These are phyloP conservation scores for Arachnomyces sp. DNA, from an alignment of 2,329 filamentous ascomycete genomes.

Conservation along the genomic window DNA sequence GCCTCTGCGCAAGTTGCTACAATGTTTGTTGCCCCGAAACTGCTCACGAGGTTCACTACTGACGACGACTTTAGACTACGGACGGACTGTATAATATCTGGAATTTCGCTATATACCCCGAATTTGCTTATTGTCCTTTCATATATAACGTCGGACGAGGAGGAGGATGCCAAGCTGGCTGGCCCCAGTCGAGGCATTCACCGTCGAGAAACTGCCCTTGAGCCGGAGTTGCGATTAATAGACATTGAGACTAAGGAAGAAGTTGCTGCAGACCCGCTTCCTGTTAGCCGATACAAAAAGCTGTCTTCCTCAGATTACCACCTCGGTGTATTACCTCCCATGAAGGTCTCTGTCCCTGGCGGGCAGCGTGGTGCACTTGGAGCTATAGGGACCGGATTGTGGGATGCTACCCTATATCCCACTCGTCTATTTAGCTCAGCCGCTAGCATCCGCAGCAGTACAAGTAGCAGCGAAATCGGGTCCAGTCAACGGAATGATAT, in stretches of 20 bases:
- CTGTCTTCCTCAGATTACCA: slow-evolving; percentile 89
- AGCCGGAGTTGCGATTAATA: slow-evolving; percentile 84
- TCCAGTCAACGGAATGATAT: slow-evolving; percentile 47
- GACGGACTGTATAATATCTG: slow-evolving; percentile 96
- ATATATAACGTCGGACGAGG: slow-evolving; percentile 67
- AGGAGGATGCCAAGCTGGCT: slow-evolving; percentile 45
- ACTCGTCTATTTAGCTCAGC: slow-evolving; percentile 78
- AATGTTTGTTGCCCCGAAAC: slow-evolving; percentile 55
- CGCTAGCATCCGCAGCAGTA: slow-evolving; percentile 61
- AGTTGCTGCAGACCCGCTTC: slow-evolving; percentile 77
- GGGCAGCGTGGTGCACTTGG: slow-evolving; percentile 68
- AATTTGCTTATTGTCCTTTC: slow-evolving; percentile 84
- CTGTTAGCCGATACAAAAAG: slow-evolving; percentile 76
- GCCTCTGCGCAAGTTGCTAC: slow-evolving; percentile 86
- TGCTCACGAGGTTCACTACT: slow-evolving; percentile 24
- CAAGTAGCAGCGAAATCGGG: slow-evolving; percentile 47
- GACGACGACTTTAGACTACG: slow-evolving; percentile 56
- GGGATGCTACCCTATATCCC: slow-evolving; percentile 85
- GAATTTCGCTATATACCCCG: slow-evolving; percentile 91
- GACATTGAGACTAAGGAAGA: slow-evolving; percentile 76
- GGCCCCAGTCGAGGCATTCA: slow-evolving; percentile 55
- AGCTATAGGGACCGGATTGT: slow-evolving; percentile 64
- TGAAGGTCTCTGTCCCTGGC: slow-evolving; percentile 55
- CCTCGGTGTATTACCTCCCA: slow-evolving; percentile 71
- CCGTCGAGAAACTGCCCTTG: slow-evolving; percentile 67